A percentile compares a stretch with the other conserved stretches of the same genome.
These are phyloP conservation scores for Entomortierella parvispora DNA, from an alignment of 192 early-diverging fungal species.

Conservation along the genomic window DNA sequence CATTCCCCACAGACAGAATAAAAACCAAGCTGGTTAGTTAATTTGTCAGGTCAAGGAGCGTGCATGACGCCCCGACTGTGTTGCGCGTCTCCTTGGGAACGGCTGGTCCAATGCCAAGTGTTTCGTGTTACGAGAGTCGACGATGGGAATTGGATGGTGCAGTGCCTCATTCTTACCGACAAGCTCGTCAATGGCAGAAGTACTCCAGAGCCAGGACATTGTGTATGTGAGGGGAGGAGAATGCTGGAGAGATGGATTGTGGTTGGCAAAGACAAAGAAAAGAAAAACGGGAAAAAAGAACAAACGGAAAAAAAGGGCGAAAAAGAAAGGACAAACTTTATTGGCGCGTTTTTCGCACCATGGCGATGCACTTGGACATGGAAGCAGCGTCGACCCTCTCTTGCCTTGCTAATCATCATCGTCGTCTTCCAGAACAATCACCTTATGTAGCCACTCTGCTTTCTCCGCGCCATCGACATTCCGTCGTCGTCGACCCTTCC, in stretches of 20 bases:
- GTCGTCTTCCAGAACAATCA: neutral
- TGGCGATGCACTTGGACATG: too few species aligned
- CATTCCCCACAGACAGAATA: neutral
- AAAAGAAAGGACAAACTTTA: neutral
- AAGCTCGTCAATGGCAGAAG: slow-evolving; percentile 56
- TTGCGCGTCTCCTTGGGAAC: too few species aligned
- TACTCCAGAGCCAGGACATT: slow-evolving; percentile 54
- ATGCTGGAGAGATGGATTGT: neutral
- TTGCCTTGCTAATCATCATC: neutral
- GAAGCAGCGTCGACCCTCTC: neutral
- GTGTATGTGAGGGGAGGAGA: neutral
- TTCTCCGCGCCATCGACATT: slow-evolving; percentile 8
- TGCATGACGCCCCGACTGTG: too few species aligned
- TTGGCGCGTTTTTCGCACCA: neutral
- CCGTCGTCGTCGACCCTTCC: too few species aligned
- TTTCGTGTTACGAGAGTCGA: neutral
- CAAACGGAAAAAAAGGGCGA: neutral
- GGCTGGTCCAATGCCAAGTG: too few species aligned
- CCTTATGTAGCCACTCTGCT: neutral
- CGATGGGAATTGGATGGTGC: neutral
- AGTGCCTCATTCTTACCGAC: slow-evolving; percentile 45
- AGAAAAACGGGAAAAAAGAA: slow-evolving; percentile 1
- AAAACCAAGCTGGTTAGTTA: too few species aligned
- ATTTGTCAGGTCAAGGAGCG: too few species aligned
- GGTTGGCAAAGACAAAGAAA: neutral